Evolutionary conservation across 163 green algal genomes (phyloP).

Genomic region (Chlorella variabilis): DNA sequence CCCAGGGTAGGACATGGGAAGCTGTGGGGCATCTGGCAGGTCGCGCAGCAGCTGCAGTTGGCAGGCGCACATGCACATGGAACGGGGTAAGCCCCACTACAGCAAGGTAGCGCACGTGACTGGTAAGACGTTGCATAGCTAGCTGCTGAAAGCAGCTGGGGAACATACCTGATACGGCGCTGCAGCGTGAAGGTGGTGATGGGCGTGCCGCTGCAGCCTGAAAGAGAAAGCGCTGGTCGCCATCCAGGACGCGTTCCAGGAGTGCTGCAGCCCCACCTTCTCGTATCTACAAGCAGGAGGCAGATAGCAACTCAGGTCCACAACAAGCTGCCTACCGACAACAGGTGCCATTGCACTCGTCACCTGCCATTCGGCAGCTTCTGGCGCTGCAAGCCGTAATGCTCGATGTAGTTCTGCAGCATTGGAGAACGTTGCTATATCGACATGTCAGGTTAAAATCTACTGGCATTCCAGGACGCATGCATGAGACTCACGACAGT

Average conservation of each 20-base stretch:
- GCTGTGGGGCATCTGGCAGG: constrained; percentile 60
- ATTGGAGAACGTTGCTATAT: background rate
- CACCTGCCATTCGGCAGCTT: constrained; percentile 41
- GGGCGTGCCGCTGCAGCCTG: constrained; percentile 67
- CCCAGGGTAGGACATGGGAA: constrained; percentile 61
- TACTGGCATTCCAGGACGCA: background rate
- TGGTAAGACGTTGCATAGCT: no score
- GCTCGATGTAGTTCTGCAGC: constrained; percentile 76
- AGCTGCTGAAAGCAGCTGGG: no score
- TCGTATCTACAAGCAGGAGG: constrained; percentile 58
- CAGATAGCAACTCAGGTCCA: background rate
- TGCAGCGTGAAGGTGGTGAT: constrained; percentile 66
- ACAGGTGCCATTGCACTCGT: background rate
- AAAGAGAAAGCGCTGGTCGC: background rate
- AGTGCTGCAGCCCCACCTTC: constrained; percentile 54
- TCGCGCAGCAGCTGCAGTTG: constrained; percentile 50
- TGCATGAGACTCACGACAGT: no score
- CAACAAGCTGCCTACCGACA: background rate
- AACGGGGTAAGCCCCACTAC: no score
- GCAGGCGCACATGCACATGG: background rate
- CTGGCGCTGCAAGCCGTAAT: constrained; percentile 68
- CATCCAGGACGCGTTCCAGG: constrained; percentile 60
- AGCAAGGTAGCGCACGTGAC: no score
- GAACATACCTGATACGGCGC: constrained; percentile 64
- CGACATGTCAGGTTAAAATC: background rate